phyloP scores from a whole-genome alignment of 2,329 filamentous ascomycete genomes.

The Botrytis fragariae region DNA sequence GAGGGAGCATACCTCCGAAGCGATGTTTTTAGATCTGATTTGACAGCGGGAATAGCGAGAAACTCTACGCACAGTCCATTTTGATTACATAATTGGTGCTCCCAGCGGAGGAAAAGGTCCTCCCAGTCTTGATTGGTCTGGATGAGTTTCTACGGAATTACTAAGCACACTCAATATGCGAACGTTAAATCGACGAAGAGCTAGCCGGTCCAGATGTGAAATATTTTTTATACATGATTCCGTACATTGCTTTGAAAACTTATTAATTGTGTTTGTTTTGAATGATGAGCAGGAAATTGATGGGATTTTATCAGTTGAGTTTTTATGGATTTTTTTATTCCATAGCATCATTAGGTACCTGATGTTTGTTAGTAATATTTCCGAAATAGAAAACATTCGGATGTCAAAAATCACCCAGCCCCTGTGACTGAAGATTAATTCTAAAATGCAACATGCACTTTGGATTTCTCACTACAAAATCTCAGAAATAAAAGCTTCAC shows the following conservation, averaged over 20 bases:
- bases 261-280: background rate
- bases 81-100: background rate
- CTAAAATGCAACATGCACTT: background rate
- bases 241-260: background rate
- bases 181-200: background rate
- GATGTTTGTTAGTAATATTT: background rate
- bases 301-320: background rate
- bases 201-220: background rate
- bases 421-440: background rate
- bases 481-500: background rate
- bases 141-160: background rate
- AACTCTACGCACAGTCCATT: rapidly evolving
- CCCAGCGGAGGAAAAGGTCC: background rate
- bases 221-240: background rate
- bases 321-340: background rate
- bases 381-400: background rate
- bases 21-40: background rate
- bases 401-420: background rate
- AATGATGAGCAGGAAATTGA: background rate
- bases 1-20: background rate
- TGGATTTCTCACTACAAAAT: background rate
- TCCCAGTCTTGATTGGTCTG: background rate
- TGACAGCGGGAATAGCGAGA: background rate
- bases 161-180: background rate
- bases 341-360: background rate